These are phyloP conservation scores for Aspergillus nanangensis DNA, from an alignment of 495 filamentous ascomycete genomes.

Conservation along the genomic window DNA sequence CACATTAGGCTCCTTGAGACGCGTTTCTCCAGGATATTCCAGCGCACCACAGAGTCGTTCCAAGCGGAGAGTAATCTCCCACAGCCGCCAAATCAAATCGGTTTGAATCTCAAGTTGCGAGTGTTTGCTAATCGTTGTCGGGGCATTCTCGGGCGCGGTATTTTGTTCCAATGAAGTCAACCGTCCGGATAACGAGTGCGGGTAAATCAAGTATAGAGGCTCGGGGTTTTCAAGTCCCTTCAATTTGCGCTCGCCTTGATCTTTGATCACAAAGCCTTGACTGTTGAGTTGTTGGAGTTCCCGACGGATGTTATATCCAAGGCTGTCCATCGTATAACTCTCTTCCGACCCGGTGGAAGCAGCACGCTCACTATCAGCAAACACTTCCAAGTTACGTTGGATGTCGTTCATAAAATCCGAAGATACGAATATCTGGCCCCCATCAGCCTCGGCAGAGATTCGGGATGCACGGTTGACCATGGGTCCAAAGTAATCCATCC, in stretches of 20 bases:
- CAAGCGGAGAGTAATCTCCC: constrained; percentile 82
- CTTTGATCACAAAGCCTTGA: constrained; percentile 95
- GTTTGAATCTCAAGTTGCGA: constrained; percentile 69
- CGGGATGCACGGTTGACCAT: constrained; percentile 97
- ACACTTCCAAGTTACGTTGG: constrained; percentile 82
- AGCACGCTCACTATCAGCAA: constrained; percentile 68
- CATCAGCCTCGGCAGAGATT: constrained; percentile 91
- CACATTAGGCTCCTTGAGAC: constrained; percentile 69
- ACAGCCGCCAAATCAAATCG: constrained; percentile 80
- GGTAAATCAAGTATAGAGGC: constrained; percentile 89
- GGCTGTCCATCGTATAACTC: constrained; percentile 59
- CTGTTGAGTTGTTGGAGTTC: constrained; percentile 84
- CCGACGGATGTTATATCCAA: constrained; percentile 65
- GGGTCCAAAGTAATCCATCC: constrained; percentile 99
- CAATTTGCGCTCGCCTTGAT: constrained; percentile 86
- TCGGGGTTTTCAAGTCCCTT: constrained; percentile 98
- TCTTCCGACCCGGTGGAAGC: constrained; percentile 65
- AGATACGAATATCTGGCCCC: constrained; percentile 93
- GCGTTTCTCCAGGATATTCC: constrained; percentile 55
- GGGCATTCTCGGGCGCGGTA: constrained; percentile 28
- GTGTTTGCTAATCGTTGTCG: constrained; percentile 41
- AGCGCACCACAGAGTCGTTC: constrained; percentile 89
- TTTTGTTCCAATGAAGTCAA: constrained; percentile 54
- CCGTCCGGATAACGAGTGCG: constrained; percentile 80
- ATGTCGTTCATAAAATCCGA: constrained; percentile 96